These are phyloP conservation scores for Cnidoscolus chayamansa DNA, from an alignment of 441 rosid genomes.

Conservation along the genomic window DNA sequence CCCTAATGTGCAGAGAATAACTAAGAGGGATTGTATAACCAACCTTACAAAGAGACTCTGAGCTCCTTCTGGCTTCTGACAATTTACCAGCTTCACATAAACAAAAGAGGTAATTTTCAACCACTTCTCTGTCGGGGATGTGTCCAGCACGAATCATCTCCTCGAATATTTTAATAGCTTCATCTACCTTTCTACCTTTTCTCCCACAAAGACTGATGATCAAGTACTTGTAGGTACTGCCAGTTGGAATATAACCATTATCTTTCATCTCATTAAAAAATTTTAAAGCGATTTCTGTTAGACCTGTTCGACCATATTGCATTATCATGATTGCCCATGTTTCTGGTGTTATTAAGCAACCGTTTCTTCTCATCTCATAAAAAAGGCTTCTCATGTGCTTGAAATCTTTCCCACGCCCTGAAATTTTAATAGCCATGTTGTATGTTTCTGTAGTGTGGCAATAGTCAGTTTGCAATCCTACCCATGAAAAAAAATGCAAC, in stretches of 20 bases:
- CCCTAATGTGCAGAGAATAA: conserved; percentile 59
- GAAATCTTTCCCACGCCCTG: conserved; percentile 79
- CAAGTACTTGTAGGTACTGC: conserved; percentile 66
- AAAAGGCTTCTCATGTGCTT: conserved; percentile 73
- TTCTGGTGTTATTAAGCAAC: conserved; percentile 51
- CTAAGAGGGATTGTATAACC: conserved; percentile 55
- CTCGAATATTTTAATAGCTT: conserved; percentile 52
- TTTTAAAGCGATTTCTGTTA: conserved; percentile 62
- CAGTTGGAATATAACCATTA: conserved; percentile 39
- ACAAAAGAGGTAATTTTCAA: conserved; percentile 57
- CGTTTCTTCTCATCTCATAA: conserved; percentile 73
- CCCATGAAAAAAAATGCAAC: conserved; percentile 70
- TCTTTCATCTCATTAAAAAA: conserved; percentile 70
- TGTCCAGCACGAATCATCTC: conserved; percentile 61
- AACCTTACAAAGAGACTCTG: conserved; percentile 40
- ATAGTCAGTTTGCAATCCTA: conserved; percentile 55
- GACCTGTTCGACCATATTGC: conserved; percentile 78
- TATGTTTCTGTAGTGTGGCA: conserved; percentile 65
- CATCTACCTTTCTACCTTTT: conserved; percentile 65
- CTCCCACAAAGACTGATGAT: conserved; percentile 61
- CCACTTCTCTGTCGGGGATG: conserved; percentile 59
- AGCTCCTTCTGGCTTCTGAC: conserved; percentile 51
- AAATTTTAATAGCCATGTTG: conserved; percentile 77
- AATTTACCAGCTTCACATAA: conserved; percentile 55
- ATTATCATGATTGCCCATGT: conserved; percentile 86